A percentile compares a stretch with the other conserved stretches of the same genome.
Conservation (phyloP, 768 basidiomycete genomes). For the Termitomyces sp. region DNA sequence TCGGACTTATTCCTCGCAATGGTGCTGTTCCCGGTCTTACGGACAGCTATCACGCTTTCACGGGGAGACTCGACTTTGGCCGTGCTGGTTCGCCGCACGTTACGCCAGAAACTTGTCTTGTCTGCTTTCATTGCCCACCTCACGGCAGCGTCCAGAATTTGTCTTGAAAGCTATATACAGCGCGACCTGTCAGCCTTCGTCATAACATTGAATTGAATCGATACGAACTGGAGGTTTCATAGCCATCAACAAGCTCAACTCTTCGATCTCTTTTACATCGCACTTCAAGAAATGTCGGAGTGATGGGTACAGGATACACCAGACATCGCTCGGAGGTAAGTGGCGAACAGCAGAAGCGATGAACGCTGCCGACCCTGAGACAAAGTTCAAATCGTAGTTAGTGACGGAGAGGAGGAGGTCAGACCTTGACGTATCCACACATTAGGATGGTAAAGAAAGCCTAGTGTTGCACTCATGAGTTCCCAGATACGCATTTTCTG, state of each 20-base stretch:
- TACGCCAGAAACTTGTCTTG: conserved; percentile 75
- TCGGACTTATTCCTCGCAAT: conserved; percentile 59
- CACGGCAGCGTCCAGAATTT: conserved; percentile 80
- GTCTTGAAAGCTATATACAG: conserved; percentile 51
- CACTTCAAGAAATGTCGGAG: conserved; percentile 81
- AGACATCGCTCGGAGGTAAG: conserved; percentile 83
- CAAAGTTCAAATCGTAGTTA: neutral
- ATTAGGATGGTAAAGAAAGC: conserved; percentile 94
- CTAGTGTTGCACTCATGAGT: conserved; percentile 80
- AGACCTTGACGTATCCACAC: conserved; percentile 93
- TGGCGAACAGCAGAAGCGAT: conserved; percentile 82
- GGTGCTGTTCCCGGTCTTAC: conserved; percentile 39
- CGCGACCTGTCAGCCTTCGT: conserved; percentile 14
- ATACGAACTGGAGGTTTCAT: conserved; percentile 72
- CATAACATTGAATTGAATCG: neutral
- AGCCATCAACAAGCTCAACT: conserved; percentile 65
- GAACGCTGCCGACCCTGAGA: conserved; percentile 76
- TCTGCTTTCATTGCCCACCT: conserved; percentile 87
- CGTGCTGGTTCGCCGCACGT: conserved; percentile 34
- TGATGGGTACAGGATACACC: conserved; percentile 96
- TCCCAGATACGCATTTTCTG: conserved; percentile 98
- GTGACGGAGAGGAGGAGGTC: conserved; percentile 5
- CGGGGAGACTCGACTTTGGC: conserved; percentile 60
- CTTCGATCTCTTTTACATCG: conserved; percentile 73
- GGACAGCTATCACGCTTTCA: conserved; percentile 65